Conservation (phyloP, 164 flowering plant genomes). For the Berberis vulgaris region DNA sequence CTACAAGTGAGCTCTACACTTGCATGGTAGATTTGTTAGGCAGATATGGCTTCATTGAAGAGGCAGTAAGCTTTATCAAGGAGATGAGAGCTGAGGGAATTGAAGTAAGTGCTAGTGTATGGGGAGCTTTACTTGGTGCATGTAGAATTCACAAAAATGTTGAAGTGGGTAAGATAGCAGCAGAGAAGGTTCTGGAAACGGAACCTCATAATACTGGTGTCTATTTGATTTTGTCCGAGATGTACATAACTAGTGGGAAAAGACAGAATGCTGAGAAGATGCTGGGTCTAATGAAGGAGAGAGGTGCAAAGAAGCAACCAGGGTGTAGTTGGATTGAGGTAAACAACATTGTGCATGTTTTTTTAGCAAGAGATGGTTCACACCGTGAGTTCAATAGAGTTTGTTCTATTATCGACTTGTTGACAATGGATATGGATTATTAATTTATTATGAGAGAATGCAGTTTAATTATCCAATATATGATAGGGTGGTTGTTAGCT, state of each 20-base stretch:
- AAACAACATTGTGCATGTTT: conserved; percentile 32
- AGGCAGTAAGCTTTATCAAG: conserved; percentile 35
- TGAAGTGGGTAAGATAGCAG: conserved; percentile 45
- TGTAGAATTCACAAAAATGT: conserved; percentile 49
- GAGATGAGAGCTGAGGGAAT: conserved; percentile 37
- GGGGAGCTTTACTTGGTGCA: conserved; percentile 71
- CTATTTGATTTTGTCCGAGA: conserved; percentile 55
- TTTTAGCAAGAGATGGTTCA: conserved; percentile 51
- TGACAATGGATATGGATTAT: conserved; percentile 35
- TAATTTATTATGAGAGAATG: neutral
- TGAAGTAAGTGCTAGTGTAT: conserved; percentile 39
- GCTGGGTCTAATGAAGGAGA: conserved; percentile 41
- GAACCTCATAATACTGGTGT: conserved; percentile 51
- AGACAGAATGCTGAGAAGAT: conserved; percentile 37
- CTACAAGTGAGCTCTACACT: conserved; percentile 51
- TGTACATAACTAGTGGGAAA: conserved; percentile 33
- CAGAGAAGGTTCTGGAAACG: conserved; percentile 34
- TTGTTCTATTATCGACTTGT: conserved; percentile 21
- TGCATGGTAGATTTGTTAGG: conserved; percentile 60
- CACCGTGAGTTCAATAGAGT: conserved; percentile 31
- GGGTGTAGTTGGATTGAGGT: conserved; percentile 75
- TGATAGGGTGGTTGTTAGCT: no score
- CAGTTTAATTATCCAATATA: no score
- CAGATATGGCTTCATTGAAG: conserved; percentile 44
- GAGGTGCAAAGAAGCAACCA: conserved; percentile 57